Evolutionary conservation across 169 alveolate species (phyloP).

Genomic region (Plasmodium blacklocki): DNA sequence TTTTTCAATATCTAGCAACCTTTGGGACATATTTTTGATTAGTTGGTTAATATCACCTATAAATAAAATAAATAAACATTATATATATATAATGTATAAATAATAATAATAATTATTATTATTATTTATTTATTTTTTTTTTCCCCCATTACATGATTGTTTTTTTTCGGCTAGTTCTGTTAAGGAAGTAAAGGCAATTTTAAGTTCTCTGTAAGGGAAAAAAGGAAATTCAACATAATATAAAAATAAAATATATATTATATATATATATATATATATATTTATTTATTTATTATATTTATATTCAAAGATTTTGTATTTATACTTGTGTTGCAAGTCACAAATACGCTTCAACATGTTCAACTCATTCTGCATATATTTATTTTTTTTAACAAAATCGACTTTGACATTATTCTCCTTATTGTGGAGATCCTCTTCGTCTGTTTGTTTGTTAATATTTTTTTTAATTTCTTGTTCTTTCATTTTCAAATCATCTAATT

Average conservation of each 20-base stretch:
- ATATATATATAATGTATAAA: background rate
- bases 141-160: slow-evolving; percentile 30
- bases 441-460: slow-evolving; percentile 58
- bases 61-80: background rate
- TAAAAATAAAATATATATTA: background rate
- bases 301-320: background rate
- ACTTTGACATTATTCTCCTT: slow-evolving; percentile 33
- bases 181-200: slow-evolving; percentile 57
- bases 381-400: slow-evolving; percentile 38
- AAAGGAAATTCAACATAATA: background rate
- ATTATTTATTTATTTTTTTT: background rate
- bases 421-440: slow-evolving; percentile 26
- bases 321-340: slow-evolving; percentile 70
- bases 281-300: background rate
- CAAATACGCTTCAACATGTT: slow-evolving; percentile 44
- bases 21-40: slow-evolving; percentile 50
- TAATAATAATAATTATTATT: background rate
- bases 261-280: background rate
- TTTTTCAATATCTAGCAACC: slow-evolving; percentile 54
- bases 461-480: slow-evolving; percentile 73
- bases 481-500: slow-evolving; percentile 58
- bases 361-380: slow-evolving; percentile 59
- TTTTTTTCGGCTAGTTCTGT: slow-evolving; percentile 68
- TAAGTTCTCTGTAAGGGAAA: slow-evolving; percentile 37
- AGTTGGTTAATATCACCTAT: slow-evolving; percentile 63